Conservation (phyloP, 2,329 filamentous ascomycete species). For the Exophiala viscosa region DNA sequence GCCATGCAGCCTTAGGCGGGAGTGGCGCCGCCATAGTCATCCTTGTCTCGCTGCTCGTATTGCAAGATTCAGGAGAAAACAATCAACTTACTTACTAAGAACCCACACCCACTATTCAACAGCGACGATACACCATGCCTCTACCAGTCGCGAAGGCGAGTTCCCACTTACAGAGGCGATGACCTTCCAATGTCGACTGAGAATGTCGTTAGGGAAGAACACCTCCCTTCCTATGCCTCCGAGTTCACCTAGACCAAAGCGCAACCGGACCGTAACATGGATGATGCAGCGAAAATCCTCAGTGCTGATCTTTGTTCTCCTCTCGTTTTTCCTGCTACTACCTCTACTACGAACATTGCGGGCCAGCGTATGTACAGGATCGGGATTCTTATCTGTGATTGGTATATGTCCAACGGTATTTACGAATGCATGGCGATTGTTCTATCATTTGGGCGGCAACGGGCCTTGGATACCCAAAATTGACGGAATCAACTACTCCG, state of each 20-base stretch:
- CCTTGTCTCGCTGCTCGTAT: too few relatives aligned
- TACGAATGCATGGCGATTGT: conserved; percentile 42
- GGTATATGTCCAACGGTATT: conserved; percentile 11
- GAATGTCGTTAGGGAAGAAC: conserved; percentile 2
- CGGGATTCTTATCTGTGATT: conserved; percentile 2
- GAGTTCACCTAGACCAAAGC: background rate
- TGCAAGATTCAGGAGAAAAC: too few relatives aligned
- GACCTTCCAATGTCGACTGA: background rate
- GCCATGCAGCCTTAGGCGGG: too few relatives aligned
- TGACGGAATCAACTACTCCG: conserved; percentile 39
- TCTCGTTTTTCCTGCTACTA: conserved; percentile 4
- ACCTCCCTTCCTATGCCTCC: conserved; percentile 3
- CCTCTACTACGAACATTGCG: conserved; percentile 3
- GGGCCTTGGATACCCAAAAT: conserved; percentile 54
- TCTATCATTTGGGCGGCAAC: conserved; percentile 54
- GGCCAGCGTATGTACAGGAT: conserved; percentile 1
- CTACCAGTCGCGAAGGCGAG: background rate
- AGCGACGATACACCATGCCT: too few relatives aligned
- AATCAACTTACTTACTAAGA: too few relatives aligned
- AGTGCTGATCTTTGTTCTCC: conserved; percentile 4
- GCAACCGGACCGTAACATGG: background rate
- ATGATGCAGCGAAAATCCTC: conserved; percentile 2
- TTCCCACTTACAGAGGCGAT: background rate
- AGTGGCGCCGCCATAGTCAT: too few relatives aligned
- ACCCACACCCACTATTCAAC: too few relatives aligned